These are phyloP conservation scores for Umbelopsis sp. DNA, from an alignment of 192 early-diverging fungal species.

Conservation along the genomic window DNA sequence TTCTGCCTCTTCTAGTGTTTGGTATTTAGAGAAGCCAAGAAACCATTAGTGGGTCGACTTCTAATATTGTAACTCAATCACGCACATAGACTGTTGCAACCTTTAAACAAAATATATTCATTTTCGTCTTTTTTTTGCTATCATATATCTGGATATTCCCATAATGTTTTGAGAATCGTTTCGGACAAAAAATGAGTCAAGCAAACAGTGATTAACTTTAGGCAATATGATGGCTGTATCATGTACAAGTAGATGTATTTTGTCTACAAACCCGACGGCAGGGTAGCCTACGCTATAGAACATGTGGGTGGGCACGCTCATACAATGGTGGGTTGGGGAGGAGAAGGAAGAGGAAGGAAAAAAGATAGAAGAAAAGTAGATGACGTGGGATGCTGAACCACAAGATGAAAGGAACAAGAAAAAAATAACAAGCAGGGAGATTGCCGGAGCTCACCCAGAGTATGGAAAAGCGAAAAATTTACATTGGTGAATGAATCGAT, in stretches of 20 bases:
- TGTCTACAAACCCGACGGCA: constrained; percentile 13
- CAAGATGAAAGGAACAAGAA: not conserved
- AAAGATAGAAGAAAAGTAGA: not conserved
- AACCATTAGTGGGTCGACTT: constrained; percentile 22
- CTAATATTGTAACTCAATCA: not conserved
- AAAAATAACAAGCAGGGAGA: not conserved
- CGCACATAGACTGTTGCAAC: constrained; percentile 19
- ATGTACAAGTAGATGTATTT: constrained; percentile 16
- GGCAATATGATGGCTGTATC: not conserved
- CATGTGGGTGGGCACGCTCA: not conserved
- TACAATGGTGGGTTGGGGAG: constrained; percentile 6
- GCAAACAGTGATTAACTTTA: not conserved
- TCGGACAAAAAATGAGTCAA: not conserved
- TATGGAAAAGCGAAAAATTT: constrained; percentile 11
- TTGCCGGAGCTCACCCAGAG: not conserved
- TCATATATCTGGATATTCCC: not conserved
- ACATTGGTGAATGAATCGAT: constrained; percentile 7
- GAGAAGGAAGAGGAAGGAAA: not conserved
- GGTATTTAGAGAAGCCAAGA: constrained; percentile 60
- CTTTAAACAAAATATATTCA: constrained; percentile 1
- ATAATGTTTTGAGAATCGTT: not conserved
- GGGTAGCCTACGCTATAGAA: not conserved
- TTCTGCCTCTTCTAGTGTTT: constrained; percentile 48
- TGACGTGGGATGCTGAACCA: not conserved
- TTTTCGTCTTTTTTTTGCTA: not conserved